Conservation (phyloP, 2,329 filamentous ascomycete species). For the Calonectria pseudoturangicola region DNA sequence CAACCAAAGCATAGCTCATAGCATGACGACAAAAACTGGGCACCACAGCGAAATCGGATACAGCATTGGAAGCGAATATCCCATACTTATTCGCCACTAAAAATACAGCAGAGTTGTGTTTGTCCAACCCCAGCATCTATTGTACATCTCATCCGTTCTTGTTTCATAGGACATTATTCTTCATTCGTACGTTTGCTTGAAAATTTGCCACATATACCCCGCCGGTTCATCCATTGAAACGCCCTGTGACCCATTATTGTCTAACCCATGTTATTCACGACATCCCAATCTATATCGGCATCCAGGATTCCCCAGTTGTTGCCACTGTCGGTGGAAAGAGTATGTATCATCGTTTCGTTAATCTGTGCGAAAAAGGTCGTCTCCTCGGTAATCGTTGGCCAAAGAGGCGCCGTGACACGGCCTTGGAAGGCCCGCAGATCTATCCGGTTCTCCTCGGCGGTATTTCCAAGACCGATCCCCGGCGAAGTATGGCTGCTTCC, state of each 20-base stretch:
- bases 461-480: constrained; percentile 59
- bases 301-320: constrained; percentile 57
- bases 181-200: neutral
- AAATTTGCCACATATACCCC: constrained; percentile 16
- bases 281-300: constrained; percentile 54
- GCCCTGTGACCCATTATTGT: constrained; percentile 14
- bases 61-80: neutral
- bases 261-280: constrained; percentile 24
- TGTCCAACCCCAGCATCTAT: constrained; percentile 43
- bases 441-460: constrained; percentile 59
- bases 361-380: constrained; percentile 55
- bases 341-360: constrained; percentile 51
- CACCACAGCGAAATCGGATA: too few species aligned
- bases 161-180: neutral
- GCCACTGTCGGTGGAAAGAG: constrained; percentile 47
- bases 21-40: too few species aligned
- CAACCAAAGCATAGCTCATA: too few species aligned
- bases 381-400: constrained; percentile 56
- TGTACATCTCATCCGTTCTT: constrained; percentile 41
- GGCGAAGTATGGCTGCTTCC: constrained; percentile 58
- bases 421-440: constrained; percentile 59
- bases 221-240: constrained; percentile 14
- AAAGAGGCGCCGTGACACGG: constrained; percentile 56
- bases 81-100: constrained; percentile 5
- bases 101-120: constrained; percentile 38